Evolutionary conservation across 2,329 filamentous ascomycete genomes (phyloP), one percentile per base, ranked within the genome.

Genomic region (Aspergillus pseudoterreus): DNA sequence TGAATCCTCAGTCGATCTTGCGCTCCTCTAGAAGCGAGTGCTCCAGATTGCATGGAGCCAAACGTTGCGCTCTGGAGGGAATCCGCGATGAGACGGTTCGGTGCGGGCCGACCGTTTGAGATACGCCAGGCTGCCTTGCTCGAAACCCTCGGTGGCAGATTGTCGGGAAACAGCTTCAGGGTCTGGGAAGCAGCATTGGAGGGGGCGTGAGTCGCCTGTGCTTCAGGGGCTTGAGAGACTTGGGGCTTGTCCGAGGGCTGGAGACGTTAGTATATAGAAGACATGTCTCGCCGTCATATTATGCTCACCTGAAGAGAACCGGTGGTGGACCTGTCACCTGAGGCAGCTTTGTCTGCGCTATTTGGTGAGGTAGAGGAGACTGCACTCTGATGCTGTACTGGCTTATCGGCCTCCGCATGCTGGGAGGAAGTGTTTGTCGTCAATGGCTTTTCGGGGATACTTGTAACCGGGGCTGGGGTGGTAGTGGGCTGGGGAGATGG

Each of bases 121-220:
- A 64, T 53, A 33, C 65, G 58, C 53, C 56, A 58, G 15, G 62
- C 57, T 19, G 51, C 60, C 43, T 57, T 65, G 51, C 62, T 70
- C 6, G 67, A 66, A 9, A 61, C 54, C 8, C 66, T 67, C 19
- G 66, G 62, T 36, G 68, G 62, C 42, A 64, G 54, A 17, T 63
- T 59, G 44, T 68, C 64, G 15, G 69, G 69, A 50, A 70, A 69
- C 17, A 70, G 58, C 41, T 69, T 70, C 44, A 70, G 49, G 2
- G 61, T 50, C 4, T 54, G 61, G 5, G 57, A 55, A 15, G 56
- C 48, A 4, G 61, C 51, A 14, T 44, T 54, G 4, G 53, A 43
- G 12, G 47, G 24, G 39, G 32, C 33, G 27, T 58, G 51, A 42
- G 42, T 48, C 11, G 49, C 32, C 43, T 55, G 50, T 47, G 14